phyloP scores from a whole-genome alignment of 129 eudicot species.

The Chrysanthemum lavandulifolium region DNA sequence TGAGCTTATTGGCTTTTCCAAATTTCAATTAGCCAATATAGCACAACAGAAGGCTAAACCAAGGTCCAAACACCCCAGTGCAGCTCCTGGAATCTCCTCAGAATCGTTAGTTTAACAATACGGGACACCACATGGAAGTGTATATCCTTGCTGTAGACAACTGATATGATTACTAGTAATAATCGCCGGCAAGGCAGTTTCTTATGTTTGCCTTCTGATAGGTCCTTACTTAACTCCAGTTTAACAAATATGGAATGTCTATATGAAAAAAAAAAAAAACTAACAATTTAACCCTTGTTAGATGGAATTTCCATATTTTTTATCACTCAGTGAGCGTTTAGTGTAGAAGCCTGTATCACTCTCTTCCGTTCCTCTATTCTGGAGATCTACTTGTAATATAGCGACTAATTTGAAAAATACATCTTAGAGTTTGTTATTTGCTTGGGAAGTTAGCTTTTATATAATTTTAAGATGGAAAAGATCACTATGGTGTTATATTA shows the following conservation, averaged over 20 bases:
- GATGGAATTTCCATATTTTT: background rate
- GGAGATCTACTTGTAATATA: background rate
- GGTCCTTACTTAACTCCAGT: background rate
- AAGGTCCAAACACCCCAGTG: background rate
- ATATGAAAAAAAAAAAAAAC: background rate
- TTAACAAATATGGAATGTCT: background rate
- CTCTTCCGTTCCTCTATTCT: background rate
- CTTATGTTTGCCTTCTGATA: background rate
- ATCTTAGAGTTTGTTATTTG: background rate
- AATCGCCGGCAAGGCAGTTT: background rate
- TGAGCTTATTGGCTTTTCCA: too few relatives aligned
- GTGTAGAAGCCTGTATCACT: background rate
- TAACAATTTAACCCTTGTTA: background rate
- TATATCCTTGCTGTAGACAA: background rate
- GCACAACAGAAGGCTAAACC: too few relatives aligned
- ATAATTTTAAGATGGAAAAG: background rate
- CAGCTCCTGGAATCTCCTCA: background rate
- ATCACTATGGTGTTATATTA: constrained; percentile 13
- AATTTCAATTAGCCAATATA: too few relatives aligned
- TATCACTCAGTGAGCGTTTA: background rate
- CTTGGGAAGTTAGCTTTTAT: background rate
- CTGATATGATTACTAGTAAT: background rate
- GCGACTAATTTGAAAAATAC: background rate
- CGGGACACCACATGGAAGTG: background rate
- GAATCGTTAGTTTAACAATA: background rate